phyloP scores from a whole-genome alignment of 108 stramenopile genomes.

The Fragilaria crotonensis region DNA sequence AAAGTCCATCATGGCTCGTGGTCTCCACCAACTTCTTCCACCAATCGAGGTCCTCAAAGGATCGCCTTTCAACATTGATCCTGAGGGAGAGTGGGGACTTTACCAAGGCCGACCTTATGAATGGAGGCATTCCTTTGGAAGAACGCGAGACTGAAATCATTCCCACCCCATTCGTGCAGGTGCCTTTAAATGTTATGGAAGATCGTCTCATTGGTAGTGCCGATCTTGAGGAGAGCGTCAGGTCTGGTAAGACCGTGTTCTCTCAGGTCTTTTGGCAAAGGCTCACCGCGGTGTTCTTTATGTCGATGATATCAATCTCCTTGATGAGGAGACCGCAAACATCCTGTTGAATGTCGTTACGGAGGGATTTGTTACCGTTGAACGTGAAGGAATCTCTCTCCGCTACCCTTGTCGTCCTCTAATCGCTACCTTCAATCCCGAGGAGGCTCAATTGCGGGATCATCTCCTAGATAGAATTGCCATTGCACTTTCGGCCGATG shows the following conservation, averaged over 20 bases:
- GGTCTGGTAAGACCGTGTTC: slow-evolving; percentile 89
- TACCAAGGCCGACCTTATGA: slow-evolving; percentile 51
- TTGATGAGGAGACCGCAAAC: slow-evolving; percentile 90
- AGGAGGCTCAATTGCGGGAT: slow-evolving; percentile 94
- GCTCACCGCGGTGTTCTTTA: slow-evolving; percentile 94
- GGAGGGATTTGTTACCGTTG: slow-evolving; percentile 88
- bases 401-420: slow-evolving; percentile 87
- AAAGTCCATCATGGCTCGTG: slow-evolving; percentile 94
- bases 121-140: slow-evolving; percentile 66
- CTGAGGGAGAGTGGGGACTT: slow-evolving; percentile 75
- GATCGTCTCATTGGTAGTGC: slow-evolving; percentile 92
- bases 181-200: slow-evolving; percentile 96
- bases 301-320: slow-evolving; percentile 94
- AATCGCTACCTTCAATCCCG: slow-evolving; percentile 95
- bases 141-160: slow-evolving; percentile 92
- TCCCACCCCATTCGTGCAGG: slow-evolving; percentile 87
- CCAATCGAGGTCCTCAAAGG: slow-evolving; percentile 89
- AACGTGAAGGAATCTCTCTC: slow-evolving; percentile 91
- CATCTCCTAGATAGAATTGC: slow-evolving; percentile 93
- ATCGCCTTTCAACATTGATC: slow-evolving; percentile 90
- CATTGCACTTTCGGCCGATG: slow-evolving; percentile 84
- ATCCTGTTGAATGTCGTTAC: slow-evolving; percentile 86
- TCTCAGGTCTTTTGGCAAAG: slow-evolving; percentile 87
- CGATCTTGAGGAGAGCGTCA: slow-evolving; percentile 88
- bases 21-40: slow-evolving; percentile 91